A percentile compares a stretch with the other conserved stretches of the same genome.
These are phyloP conservation scores for Tylopilus sp. DNA, from an alignment of 768 basidiomycete genomes.

Conservation along the genomic window DNA sequence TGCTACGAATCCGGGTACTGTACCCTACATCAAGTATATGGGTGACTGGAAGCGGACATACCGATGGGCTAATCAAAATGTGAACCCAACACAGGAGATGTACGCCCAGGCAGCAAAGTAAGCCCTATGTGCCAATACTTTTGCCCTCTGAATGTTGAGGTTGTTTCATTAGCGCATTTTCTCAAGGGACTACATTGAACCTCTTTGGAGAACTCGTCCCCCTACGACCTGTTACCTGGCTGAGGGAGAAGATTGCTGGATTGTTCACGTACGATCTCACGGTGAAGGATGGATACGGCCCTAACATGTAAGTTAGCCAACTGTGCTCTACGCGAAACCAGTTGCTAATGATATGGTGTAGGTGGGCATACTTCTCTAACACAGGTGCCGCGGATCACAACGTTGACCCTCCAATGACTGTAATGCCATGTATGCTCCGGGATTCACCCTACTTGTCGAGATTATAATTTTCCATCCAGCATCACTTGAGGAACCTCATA, in stretches of 20 bases:
- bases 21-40: neutral
- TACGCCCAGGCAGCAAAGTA: constrained; percentile 14
- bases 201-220: neutral
- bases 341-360: neutral
- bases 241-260: constrained; percentile 13
- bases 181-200: neutral
- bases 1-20: neutral
- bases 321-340: too few species aligned
- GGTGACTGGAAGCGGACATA: constrained; percentile 10
- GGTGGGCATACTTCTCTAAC: constrained; percentile 20
- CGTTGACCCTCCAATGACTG: neutral
- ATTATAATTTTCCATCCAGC: constrained; percentile 4
- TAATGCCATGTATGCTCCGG: neutral
- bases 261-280: constrained; percentile 18
- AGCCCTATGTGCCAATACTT: neutral
- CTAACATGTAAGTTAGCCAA: constrained; percentile 21
- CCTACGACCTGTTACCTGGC: constrained; percentile 9
- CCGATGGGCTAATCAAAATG: constrained; percentile 7
- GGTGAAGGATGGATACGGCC: constrained; percentile 4
- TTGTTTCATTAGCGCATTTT: constrained; percentile 4
- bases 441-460: neutral
- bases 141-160: neutral
- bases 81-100: constrained; percentile 6
- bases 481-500: constrained; percentile 20
- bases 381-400: neutral